These are phyloP conservation scores for Bacidia rubella DNA, from an alignment of 495 filamentous ascomycete genomes.

Conservation along the genomic window DNA sequence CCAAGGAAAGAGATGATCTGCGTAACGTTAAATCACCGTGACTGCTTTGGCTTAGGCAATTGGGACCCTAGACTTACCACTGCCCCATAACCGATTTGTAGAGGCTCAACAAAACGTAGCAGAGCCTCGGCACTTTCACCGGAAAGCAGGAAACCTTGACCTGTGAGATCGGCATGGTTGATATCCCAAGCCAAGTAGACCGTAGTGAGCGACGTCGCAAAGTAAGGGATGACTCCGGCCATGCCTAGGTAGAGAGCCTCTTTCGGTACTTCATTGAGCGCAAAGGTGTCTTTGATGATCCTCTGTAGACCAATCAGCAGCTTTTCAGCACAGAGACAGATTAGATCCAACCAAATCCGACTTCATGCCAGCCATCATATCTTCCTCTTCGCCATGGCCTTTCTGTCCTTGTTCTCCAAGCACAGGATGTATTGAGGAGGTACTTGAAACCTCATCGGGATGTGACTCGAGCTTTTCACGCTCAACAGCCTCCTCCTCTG, in stretches of 20 bases:
- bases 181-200: conserved; percentile 74
- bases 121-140: conserved; percentile 59
- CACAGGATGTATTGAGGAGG: conserved; percentile 41
- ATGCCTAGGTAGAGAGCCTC: conserved; percentile 73
- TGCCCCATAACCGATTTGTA: conserved; percentile 89
- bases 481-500: conserved; percentile 36
- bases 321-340: not conserved
- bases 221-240: conserved; percentile 81
- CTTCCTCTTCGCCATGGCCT: conserved; percentile 32
- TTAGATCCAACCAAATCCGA: conserved; percentile 49
- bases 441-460: conserved; percentile 44
- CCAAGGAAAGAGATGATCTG: conserved; percentile 92
- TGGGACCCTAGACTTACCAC: conserved; percentile 53
- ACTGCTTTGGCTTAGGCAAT: not conserved
- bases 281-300: conserved; percentile 80
- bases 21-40: not conserved
- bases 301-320: conserved; percentile 32
- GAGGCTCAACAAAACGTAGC: conserved; percentile 70
- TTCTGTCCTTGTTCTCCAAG: conserved; percentile 31
- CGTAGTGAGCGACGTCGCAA: conserved; percentile 78
- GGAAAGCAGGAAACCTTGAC: conserved; percentile 50
- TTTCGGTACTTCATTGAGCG: conserved; percentile 58
- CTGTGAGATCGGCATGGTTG: conserved; percentile 45
- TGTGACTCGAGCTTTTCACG: conserved; percentile 37
- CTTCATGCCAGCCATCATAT: conserved; percentile 57